phyloP scores from a whole-genome alignment of 768 basidiomycete genomes.

The Boletus sensibilis region DNA sequence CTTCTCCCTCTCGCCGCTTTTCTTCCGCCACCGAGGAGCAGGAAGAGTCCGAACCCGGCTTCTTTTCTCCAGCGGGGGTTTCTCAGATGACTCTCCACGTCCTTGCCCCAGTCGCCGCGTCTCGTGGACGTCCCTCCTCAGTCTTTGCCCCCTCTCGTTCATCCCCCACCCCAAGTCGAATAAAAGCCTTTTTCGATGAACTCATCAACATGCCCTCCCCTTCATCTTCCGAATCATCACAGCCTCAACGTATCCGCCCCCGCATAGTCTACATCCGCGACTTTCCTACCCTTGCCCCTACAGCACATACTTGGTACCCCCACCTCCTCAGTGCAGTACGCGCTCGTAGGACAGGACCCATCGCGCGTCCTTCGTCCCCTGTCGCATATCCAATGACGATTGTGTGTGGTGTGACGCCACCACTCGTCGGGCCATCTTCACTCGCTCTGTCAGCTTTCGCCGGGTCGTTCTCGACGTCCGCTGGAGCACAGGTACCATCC shows the following conservation, averaged over 20 bases:
- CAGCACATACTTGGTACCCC: conserved; percentile 78
- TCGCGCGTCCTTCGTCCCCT: conserved; percentile 58
- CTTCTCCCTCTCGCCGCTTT: conserved; percentile 30
- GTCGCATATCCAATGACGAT: conserved; percentile 74
- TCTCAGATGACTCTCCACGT: conserved; percentile 51
- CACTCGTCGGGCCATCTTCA: conserved; percentile 53
- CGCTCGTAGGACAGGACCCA: conserved; percentile 64
- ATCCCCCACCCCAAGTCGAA: conserved; percentile 49
- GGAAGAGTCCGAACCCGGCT: conserved; percentile 50
- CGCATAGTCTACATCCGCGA: conserved; percentile 85
- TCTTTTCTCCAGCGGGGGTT: conserved; percentile 33
- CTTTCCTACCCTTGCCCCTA: conserved; percentile 69
- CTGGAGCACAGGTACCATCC: conserved; percentile 14
- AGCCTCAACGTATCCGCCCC: conserved; percentile 40
- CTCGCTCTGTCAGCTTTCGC: conserved; percentile 7
- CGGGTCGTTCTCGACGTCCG: conserved; percentile 11
- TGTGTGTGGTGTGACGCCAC: conserved; percentile 83
- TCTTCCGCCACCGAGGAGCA: conserved; percentile 39
- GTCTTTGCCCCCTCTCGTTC: conserved; percentile 41
- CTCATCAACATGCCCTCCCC: conserved; percentile 61
- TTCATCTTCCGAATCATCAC: conserved; percentile 26
- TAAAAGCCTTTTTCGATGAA: conserved; percentile 73
- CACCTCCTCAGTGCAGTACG: conserved; percentile 77
- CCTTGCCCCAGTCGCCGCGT: conserved; percentile 34
- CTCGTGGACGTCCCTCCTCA: conserved; percentile 36